Evolutionary conservation across 306 rosid species (phyloP), one percentile per base, ranked within the genome.

Genomic region (Gleditsia sinensis): DNA sequence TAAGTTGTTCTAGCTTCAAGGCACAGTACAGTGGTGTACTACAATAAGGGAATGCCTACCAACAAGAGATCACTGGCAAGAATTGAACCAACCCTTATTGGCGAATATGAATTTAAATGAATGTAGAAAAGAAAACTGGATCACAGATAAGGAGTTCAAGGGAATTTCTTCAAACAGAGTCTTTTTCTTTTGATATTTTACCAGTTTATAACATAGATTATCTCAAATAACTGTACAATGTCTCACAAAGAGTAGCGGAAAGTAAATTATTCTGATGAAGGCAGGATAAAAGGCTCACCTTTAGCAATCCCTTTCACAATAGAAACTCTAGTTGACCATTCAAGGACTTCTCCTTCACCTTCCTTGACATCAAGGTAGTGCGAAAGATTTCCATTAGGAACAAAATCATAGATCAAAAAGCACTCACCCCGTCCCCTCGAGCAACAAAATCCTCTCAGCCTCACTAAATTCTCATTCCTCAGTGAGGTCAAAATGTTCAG

Each of bases 241-340:
- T 20, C 34, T 56, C 33, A 16, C 17, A 55, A 14, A 36, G 45
- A 42, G 3, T 30, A 56, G 37, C 23, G 23, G 45, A 60, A 54
- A 40, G 4, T n/a, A 32, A 50, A 39, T 7, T 17, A 51, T 34
- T 69, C 61, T 12, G 25, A 8, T 13, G 24, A 45, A 81, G 24
- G 10, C 33, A 4, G 27, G n/a, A 57, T 0, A 36, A 62, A 25
- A 42, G 20, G 53, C 76, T 61, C 20, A 93, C 98, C 98, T 87
- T 90, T 87, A 25, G 97, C 97, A 30, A 91, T 89, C 33, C 96
- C 97, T 78, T 84, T 86, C 60, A 88, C 88, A 42, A 93, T 81
- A 11, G 93, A 90, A 75, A 93, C 95, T 89, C 98, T 84, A 30
- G 95, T 81, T 8, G 98, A 87, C 98, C 98, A 93, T 78, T 93